Conservation (phyloP, 75 land plant species). For the Sequoia sempervirens region DNA sequence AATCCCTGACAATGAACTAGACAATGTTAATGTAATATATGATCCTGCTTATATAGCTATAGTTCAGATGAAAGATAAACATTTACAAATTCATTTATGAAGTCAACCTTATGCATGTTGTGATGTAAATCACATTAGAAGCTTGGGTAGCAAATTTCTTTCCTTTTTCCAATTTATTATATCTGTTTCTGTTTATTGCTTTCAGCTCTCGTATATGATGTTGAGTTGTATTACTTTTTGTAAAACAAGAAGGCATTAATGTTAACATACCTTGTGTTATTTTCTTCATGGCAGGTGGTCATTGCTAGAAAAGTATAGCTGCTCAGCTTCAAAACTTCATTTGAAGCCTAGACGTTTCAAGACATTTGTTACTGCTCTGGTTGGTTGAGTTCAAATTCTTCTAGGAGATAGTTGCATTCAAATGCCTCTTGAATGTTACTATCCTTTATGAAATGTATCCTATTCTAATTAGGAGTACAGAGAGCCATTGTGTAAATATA, state of each 20-base stretch:
- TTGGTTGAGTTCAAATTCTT: constrained; percentile 20
- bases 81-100: too few relatives aligned
- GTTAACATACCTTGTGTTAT: not conserved
- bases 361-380: constrained; percentile 78
- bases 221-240: not conserved
- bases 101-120: too few relatives aligned
- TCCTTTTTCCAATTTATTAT: not conserved
- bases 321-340: constrained; percentile 82
- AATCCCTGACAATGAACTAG: too few relatives aligned
- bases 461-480: not conserved
- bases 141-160: not conserved
- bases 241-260: constrained; percentile 6
- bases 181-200: not conserved
- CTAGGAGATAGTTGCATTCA: not conserved
- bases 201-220: not conserved
- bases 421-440: not conserved
- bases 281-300: constrained; percentile 66
- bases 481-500: not conserved
- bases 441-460: not conserved
- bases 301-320: constrained; percentile 80
- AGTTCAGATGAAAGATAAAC: too few relatives aligned
- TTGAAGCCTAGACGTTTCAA: constrained; percentile 83
- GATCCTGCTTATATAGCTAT: too few relatives aligned
- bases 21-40: too few relatives aligned
- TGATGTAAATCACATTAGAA: not conserved